A percentile compares a stretch with the other conserved stretches of the same genome.
Conservation (phyloP, 805 yeast genomes). For the Hanseniaspora hatyaiensis region DNA sequence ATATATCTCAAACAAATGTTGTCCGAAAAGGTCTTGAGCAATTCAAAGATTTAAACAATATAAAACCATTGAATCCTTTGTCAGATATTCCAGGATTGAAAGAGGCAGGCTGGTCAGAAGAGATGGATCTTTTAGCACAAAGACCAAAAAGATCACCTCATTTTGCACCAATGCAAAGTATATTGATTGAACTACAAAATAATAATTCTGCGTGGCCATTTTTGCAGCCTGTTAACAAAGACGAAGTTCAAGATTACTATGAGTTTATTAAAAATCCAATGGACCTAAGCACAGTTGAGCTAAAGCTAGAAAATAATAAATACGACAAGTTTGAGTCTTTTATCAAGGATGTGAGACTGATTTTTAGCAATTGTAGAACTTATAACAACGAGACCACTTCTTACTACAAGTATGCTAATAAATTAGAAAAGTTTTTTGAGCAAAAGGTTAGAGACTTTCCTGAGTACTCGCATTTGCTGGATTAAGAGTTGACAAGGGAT, state of each 20-base stretch:
- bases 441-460: constrained; percentile 78
- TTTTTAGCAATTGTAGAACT: constrained; percentile 81
- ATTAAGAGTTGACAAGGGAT: constrained; percentile 32
- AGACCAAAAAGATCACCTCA: constrained; percentile 91
- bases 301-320: constrained; percentile 79
- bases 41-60: constrained; percentile 42
- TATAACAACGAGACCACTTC: constrained; percentile 93
- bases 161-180: constrained; percentile 81
- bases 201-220: constrained; percentile 99
- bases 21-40: constrained; percentile 70
- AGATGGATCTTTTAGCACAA: constrained; percentile 93
- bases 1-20: constrained; percentile 65
- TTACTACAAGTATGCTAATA: constrained; percentile 86
- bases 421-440: constrained; percentile 80
- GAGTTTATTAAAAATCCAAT: constrained; percentile 95
- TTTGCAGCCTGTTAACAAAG: constrained; percentile 79
- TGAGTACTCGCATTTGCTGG: constrained; percentile 75
- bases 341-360: constrained; percentile 72
- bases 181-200: constrained; percentile 77
- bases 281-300: constrained; percentile 95
- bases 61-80: constrained; percentile 60
- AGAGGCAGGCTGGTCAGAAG: constrained; percentile 97
- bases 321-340: constrained; percentile 86
- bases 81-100: constrained; percentile 69
- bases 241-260: constrained; percentile 92